Conservation (phyloP, 148 eudicot species). For the Spergularia bocconei region DNA sequence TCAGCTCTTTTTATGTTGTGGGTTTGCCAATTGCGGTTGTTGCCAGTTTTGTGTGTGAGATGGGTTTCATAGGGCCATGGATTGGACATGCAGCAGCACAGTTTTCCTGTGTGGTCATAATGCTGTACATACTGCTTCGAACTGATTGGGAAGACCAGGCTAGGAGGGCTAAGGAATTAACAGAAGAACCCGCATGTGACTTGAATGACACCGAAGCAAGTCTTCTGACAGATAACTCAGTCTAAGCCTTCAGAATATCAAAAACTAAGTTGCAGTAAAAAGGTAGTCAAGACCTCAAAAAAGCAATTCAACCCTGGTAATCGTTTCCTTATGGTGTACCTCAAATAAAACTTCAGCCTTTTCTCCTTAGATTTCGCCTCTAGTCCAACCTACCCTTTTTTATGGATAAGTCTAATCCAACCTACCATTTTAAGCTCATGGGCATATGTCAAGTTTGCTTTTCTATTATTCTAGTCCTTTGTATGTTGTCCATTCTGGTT, state of each 20-base stretch:
- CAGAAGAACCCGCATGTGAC: slow-evolving; percentile 5
- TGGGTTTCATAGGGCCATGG: slow-evolving; percentile 52
- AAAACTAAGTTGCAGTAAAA: not conserved
- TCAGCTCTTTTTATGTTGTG: slow-evolving; percentile 45
- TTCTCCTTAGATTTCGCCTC: not conserved
- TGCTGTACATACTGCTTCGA: slow-evolving; percentile 35
- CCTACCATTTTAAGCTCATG: not conserved
- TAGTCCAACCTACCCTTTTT: not conserved
- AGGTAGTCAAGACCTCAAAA: not conserved
- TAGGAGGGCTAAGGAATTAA: slow-evolving; percentile 42
- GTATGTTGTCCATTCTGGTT: slow-evolving; percentile 6
- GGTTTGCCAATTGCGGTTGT: slow-evolving; percentile 45
- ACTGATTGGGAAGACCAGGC: slow-evolving; percentile 54
- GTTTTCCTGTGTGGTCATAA: slow-evolving; percentile 38
- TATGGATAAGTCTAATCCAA: not conserved
- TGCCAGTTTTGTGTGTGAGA: slow-evolving; percentile 31
- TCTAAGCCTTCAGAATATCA: not conserved
- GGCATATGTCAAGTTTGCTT: not conserved
- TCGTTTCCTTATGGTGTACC: not conserved
- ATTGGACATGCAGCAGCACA: slow-evolving; percentile 52
- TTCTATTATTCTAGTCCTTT: not conserved
- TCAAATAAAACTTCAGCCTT: slow-evolving; percentile 8
- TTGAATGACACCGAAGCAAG: slow-evolving; percentile 12
- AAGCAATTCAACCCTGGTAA: no score
- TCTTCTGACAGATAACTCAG: slow-evolving; percentile 4